These are phyloP conservation scores for Microsporum audouinii DNA, from an alignment of 2,329 filamentous ascomycete species.

Conservation along the genomic window DNA sequence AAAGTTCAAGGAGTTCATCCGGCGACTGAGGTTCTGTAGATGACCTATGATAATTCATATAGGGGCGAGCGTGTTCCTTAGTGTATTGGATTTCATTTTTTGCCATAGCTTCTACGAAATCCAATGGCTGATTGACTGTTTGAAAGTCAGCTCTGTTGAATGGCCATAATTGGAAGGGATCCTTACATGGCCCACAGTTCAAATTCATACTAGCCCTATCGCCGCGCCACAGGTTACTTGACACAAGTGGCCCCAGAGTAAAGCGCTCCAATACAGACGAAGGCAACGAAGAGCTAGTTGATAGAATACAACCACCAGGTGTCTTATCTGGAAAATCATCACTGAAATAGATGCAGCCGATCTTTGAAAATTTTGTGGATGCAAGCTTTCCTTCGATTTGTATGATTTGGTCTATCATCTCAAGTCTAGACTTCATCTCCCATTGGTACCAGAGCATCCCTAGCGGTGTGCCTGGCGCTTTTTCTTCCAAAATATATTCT, in stretches of 20 bases:
- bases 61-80: slow-evolving; percentile 15
- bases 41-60: slow-evolving; percentile 21
- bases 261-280: background rate
- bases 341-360: slow-evolving; percentile 11
- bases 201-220: slow-evolving; percentile 17
- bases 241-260: slow-evolving; percentile 19
- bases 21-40: slow-evolving; percentile 16
- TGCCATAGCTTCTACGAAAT: slow-evolving; percentile 19
- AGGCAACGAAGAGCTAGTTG: background rate
- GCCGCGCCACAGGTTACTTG: slow-evolving; percentile 16
- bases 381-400: slow-evolving; percentile 7
- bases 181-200: slow-evolving; percentile 23
- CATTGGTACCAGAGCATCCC: slow-evolving; percentile 7
- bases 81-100: slow-evolving; percentile 21
- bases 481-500: slow-evolving; percentile 21
- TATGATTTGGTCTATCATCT: slow-evolving; percentile 7
- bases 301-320: background rate
- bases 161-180: background rate
- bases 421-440: slow-evolving; percentile 14
- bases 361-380: background rate
- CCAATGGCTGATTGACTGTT: slow-evolving; percentile 4
- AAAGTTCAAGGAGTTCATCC: slow-evolving; percentile 17
- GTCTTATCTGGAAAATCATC: background rate
- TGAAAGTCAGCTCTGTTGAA: background rate
- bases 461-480: slow-evolving; percentile 13